Base-by-base conservation (phyloP, 257 asterid species). In the Solanum acaule region DNA sequence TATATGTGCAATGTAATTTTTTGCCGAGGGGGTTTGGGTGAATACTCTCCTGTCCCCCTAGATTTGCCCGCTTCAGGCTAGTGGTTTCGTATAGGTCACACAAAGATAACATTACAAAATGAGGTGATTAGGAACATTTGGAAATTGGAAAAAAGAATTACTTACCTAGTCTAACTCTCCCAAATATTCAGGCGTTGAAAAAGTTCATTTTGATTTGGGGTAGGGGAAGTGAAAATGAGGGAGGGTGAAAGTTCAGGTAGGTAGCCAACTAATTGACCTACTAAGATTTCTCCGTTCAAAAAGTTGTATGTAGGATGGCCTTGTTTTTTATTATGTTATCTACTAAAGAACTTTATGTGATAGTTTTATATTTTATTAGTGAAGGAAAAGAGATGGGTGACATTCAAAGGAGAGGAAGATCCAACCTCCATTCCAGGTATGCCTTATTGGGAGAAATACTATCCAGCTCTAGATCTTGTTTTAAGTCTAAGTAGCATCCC, bases 301-400 rank as follows among this genome's bases (percentile, higher is more conserved):
- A 10, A 2, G 20, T 46, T 81, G 38, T 46, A 29, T 81, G 18
- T 81, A 81, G 85, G 42, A 81, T 29, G 16, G 0, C 38, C 38
- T 81, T 71, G 1, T 0, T 65, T 4, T 68, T 14, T 11, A 15
- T 84, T 44, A 22, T 35, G 81, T 37, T 68, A 15, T 15, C 13
- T 6, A 0, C 23, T 38, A 34, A 27, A 68, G 85, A 31, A 0
- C 49, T 10, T 6, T 35, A 22, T 25, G 29, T 56, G 27, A 6
- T 23, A 9, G 6, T 83, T 34, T 10, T 86, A 46, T 65, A 63
- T 87, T 38, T 56, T 87, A 37, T 38, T 70, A 97, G 98, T 93
- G 96, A 97, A 97, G 94, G 99, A 94, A 95, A 97, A 95, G 90
- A 91, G 98, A 87, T 95, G 95, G 98, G 98, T 97, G 31, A 86